A percentile compares a stretch with the other conserved stretches of the same genome.
These are phyloP conservation scores for Phytopythium chamaehyphon DNA, from an alignment of 352 stramenopile genomes.

Conservation along the genomic window DNA sequence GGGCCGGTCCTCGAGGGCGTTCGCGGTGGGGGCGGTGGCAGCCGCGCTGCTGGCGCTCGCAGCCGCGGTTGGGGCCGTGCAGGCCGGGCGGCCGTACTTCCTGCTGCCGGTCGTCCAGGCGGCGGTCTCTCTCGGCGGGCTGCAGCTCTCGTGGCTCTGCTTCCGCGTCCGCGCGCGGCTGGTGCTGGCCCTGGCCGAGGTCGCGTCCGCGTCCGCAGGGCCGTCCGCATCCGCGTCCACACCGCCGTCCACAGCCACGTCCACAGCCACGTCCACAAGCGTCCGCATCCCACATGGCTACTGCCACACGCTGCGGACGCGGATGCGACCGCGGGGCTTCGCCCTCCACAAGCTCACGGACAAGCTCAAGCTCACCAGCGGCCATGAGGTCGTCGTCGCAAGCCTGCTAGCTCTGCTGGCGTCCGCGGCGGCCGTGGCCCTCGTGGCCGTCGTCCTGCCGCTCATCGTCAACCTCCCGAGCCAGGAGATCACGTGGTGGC, in stretches of 20 bases:
- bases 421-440: neutral
- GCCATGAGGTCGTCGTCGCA: neutral
- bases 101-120: slow-evolving; percentile 37
- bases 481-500: slow-evolving; percentile 1
- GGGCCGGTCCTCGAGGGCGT: too few species aligned
- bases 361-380: neutral
- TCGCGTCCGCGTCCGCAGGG: slow-evolving; percentile 12
- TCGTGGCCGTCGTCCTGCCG: neutral
- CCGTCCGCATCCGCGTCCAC: slow-evolving; percentile 7
- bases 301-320: neutral
- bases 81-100: slow-evolving; percentile 21
- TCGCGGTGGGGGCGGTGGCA: slow-evolving; percentile 6
- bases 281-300: neutral
- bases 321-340: neutral
- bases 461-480: neutral
- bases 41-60: slow-evolving; percentile 17
- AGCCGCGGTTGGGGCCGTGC: slow-evolving; percentile 37
- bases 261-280: neutral
- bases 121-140: slow-evolving; percentile 25
- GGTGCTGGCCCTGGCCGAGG: slow-evolving; percentile 23
- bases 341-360: slow-evolving; percentile 3
- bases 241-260: neutral
- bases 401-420: neutral
- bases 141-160: slow-evolving; percentile 60
- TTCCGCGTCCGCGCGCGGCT: slow-evolving; percentile 60